Percentiles rank a stretch among this genome's conserved stretches.
Conservation (phyloP, 2,329 filamentous ascomycete genomes). For the Penicillium sp. region DNA sequence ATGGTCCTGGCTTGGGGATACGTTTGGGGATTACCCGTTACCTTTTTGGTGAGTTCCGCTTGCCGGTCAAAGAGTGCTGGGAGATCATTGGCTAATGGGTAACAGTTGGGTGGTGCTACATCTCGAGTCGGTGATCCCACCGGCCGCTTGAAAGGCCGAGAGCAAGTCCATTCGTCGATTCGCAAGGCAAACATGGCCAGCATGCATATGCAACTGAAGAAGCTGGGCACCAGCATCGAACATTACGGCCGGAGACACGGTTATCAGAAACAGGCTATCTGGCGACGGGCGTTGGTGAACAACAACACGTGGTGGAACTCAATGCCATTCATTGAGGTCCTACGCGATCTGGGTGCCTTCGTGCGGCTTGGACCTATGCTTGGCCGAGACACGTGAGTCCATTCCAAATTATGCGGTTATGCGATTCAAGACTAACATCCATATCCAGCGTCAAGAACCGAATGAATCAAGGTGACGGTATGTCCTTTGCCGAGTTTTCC, state of each 20-base stretch:
- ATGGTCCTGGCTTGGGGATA: constrained; percentile 57
- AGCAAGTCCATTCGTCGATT: constrained; percentile 38
- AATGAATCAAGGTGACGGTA: constrained; percentile 82
- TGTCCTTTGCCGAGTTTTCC: constrained; percentile 91
- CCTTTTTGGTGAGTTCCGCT: constrained; percentile 46
- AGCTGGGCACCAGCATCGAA: constrained; percentile 76
- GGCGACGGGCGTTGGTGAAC: constrained; percentile 72
- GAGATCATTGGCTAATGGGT: constrained; percentile 18
- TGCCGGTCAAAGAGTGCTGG: not conserved
- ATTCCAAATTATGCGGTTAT: not conserved
- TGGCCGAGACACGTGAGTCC: constrained; percentile 78
- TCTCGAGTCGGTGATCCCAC: constrained; percentile 53
- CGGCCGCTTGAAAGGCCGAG: constrained; percentile 47
- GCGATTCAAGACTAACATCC: constrained; percentile 4
- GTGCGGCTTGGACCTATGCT: constrained; percentile 86
- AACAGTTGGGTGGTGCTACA: constrained; percentile 52
- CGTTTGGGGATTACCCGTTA: constrained; percentile 51
- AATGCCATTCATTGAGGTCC: constrained; percentile 72
- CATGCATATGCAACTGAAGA: constrained; percentile 58
- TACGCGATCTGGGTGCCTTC: constrained; percentile 72
- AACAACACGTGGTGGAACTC: constrained; percentile 84
- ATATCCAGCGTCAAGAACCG: constrained; percentile 74
- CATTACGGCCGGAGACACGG: constrained; percentile 67
- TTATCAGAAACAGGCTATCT: constrained; percentile 65
- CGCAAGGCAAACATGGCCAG: constrained; percentile 52